These are phyloP conservation scores for Fragaria ananassa DNA, from an alignment of 306 rosid genomes.

Conservation along the genomic window DNA sequence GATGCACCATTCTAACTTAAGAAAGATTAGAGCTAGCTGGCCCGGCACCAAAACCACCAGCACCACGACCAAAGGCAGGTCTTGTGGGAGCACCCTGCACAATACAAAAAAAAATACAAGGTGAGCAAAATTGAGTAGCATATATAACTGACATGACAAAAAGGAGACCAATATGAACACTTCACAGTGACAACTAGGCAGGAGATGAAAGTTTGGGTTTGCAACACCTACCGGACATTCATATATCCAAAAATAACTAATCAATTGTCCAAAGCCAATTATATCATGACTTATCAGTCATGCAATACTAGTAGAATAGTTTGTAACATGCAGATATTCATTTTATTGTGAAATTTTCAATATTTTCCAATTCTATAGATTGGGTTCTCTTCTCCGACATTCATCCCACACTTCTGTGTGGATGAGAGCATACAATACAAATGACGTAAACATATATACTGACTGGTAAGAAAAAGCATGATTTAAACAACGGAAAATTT, in stretches of 20 bases:
- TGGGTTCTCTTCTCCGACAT: too few relatives aligned
- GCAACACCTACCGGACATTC: neutral
- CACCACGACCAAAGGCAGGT: conserved; percentile 53
- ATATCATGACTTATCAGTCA: neutral
- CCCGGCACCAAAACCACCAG: conserved; percentile 46
- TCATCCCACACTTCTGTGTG: neutral
- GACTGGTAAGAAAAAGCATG: neutral
- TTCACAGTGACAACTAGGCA: too few relatives aligned
- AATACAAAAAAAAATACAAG: neutral
- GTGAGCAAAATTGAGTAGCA: neutral
- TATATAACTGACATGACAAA: too few relatives aligned
- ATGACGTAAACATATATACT: too few relatives aligned
- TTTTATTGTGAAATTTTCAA: too few relatives aligned
- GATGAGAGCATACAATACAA: too few relatives aligned
- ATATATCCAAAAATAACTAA: neutral
- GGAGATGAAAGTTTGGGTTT: neutral
- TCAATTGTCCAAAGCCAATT: neutral
- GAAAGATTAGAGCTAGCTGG: conserved; percentile 50
- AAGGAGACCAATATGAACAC: neutral
- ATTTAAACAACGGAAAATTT: neutral
- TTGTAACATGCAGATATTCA: too few relatives aligned
- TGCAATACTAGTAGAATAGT: too few relatives aligned
- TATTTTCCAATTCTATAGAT: too few relatives aligned
- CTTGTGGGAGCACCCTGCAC: conserved; percentile 47
- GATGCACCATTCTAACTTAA: neutral